Evolutionary conservation across 192 early-diverging fungal species (phyloP), one percentile per base, ranked within the genome.

Genomic region (Linnemannia hyalina): DNA sequence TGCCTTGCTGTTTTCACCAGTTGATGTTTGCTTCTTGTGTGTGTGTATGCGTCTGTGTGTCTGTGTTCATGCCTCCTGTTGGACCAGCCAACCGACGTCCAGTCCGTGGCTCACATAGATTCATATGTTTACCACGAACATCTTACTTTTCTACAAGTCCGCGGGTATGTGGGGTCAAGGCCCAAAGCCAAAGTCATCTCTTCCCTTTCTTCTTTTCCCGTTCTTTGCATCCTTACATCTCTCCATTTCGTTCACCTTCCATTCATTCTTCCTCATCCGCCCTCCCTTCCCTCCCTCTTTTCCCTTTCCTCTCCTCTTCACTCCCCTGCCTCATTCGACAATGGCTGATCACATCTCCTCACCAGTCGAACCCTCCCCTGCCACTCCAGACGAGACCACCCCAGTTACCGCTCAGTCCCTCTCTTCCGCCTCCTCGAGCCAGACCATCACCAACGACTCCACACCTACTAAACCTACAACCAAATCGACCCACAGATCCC

Each of bases 261-360:
- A 6, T 76, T 57, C 57, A 26, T 76, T 57, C n/a, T 4, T 16
- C 63, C 42, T 52, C 60, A 18, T 18, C 65, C 32, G 0, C 52
- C 60, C 46, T 26, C 38, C 75, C 40, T 46, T 32, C 8, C 32
- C 35, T 26, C 38, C 75, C 55, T 2, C 49, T 20, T 52, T 47
- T 38, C 36, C 7, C 42, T 55, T 9, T 23, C 38, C 74, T 40
- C 63, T 36, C 57, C 18, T 29, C 29, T 42, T 23, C 38, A 44
- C 35, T 20, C 65, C 16, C 20, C 36, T 42, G 0, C 16, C 26
- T 18, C 68, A 46, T 70, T 77, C 68, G 69, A 70, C 69, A 41
- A 46, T 77, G 38, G 22, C 26, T 77, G 63, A 65, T 32, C 63
- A 26, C 41, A 38, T 76, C 42, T 40, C n/a, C 41, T 76, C 60